Base-by-base conservation (phyloP, 805 yeast genomes). In the Tetrapisispora taiwanensis region DNA sequence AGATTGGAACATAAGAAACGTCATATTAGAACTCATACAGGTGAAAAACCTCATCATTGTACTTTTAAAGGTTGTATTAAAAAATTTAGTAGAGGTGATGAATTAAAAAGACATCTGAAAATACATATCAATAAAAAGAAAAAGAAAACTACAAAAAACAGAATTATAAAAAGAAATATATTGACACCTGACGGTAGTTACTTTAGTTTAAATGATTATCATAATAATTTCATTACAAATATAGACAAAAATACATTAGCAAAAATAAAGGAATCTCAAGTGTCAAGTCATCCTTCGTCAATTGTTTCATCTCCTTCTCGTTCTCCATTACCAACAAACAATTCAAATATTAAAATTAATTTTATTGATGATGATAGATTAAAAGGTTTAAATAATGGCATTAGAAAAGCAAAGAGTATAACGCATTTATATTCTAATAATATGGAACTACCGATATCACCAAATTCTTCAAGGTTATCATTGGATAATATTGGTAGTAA, bases 11-110 rank as follows among this genome's bases (percentile, higher is more conserved):
- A 87, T 62, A 94, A 85, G 59, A 87, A 95, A 12, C 74, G 96
- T 52, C 96, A 87, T 61, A 82, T 88, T 52, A 71, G 95, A 46
- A 87, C 95, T 9, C 95, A 87, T 66, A 87, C 96, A 0, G 96
- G 96, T 40, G 95, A 87, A 61, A 84, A 86, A 60, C 95, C 95
- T 2, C 92, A 84, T 59, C 79, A 78, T 41, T 87, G 96, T 64
- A 74, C 79, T 17, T 86, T 75, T 53, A 88, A 92, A 1, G 85
- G 85, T n/a, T 87, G 96, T 65, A 63, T 78, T 43, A 86, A 88
- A 63, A 72, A 83, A 49, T 87, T 87, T 58, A 75, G 84, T 46
- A 73, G 95, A 49, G 73, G 81, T 24, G 95, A 88, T 65, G 95
- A 87, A 66, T 72, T 87, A 46, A 87, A 95, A 13, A 71, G 95